Evolutionary conservation across 2,329 filamentous ascomycete species (phyloP), one percentile per base, ranked within the genome.

Genomic region (Colletotrichum incanum): DNA sequence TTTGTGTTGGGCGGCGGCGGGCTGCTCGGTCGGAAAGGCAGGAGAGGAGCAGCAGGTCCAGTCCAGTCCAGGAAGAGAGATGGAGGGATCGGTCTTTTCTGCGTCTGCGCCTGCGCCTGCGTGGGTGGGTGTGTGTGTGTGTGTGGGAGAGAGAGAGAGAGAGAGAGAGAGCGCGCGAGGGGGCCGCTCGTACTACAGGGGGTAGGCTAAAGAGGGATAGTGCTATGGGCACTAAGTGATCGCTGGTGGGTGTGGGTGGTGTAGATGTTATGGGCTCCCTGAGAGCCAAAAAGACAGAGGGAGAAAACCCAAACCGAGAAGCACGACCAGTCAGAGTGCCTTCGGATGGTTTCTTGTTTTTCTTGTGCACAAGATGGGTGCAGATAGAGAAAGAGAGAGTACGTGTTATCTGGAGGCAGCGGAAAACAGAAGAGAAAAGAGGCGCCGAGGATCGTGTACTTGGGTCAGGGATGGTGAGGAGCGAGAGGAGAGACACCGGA

Each of bases 1-100:
- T 74, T 74, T 74, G 73, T 74, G 73, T 74, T 74, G 73, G 72
- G 73, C 73, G 67, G 73, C 73, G 67, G 67, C 69, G 69, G 73
- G 71, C 70, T 74, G 65, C 67, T 73, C 67, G 73, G 72, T 73
- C 69, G 69, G 69, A 72, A 72, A 65, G 72, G 55, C 63, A 73
- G 52, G 70, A 63, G 64, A 50, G 45, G 47, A 58, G 47, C 31
- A 47, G 65, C 41, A 61, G 55, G 37, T 63, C 31, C 54, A 37
- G 34, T 4, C 54, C 54, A 56, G 69, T 50, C 45, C 34, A 50
- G 60, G 52, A 64, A 67, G 23, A 62, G 65, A 59, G 69, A 71
- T 68, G 69, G 69, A 72, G 69, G 69, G 65, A 72, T 72, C 55
- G 59, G 52, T 69, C 65, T 72, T 23, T 59, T 70, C 66, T 64